phyloP scores from a whole-genome alignment of 306 rosid species.

The Cucumis sativus region DNA sequence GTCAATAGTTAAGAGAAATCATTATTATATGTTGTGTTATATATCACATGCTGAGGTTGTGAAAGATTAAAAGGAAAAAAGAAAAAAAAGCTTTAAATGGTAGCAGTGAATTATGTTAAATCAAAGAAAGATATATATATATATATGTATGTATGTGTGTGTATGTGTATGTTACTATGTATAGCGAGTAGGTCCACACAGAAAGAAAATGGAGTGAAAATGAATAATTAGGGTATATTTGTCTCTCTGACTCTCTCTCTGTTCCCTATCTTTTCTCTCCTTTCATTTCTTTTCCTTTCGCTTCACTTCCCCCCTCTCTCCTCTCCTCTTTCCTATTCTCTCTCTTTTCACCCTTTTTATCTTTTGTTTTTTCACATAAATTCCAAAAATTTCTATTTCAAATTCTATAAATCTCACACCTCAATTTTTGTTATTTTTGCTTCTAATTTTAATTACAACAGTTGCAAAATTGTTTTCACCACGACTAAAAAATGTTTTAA shows the following conservation, averaged over 20 bases:
- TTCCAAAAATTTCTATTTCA: too few species aligned
- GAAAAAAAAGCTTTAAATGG: background rate
- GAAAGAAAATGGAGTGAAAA: background rate
- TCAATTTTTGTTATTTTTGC: too few species aligned
- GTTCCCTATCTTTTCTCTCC: background rate
- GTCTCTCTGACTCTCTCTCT: constrained; percentile 7
- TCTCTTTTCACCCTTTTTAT: background rate
- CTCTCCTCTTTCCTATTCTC: background rate
- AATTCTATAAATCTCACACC: too few species aligned
- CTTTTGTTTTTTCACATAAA: background rate
- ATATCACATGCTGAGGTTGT: background rate
- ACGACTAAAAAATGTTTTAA: too few species aligned
- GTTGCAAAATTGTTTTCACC: too few species aligned
- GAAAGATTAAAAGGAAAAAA: background rate
- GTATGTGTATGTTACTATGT: background rate
- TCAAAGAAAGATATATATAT: background rate
- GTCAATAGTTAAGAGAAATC: background rate
- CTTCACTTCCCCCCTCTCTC: background rate
- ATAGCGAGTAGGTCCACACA: background rate
- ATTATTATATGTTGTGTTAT: background rate
- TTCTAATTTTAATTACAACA: too few species aligned
- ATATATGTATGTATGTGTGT: background rate
- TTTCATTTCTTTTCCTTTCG: background rate
- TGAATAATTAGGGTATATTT: constrained; percentile 6
- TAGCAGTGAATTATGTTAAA: constrained; percentile 5